Evolutionary conservation across 805 yeast species (phyloP).

Genomic region (Candida succiphila): DNA sequence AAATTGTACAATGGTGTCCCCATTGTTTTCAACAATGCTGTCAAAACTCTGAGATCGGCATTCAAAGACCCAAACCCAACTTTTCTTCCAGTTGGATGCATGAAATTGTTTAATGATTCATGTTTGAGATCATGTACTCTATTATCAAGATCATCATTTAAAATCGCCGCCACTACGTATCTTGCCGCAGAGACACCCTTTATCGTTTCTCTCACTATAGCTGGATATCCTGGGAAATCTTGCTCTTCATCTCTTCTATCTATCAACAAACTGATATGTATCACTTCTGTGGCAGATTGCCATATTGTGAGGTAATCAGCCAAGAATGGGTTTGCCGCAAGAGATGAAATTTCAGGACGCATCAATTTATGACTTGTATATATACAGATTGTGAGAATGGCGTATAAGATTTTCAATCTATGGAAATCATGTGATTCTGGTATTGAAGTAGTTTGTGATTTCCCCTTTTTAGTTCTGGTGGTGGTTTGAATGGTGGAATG

Average conservation of each 20-base stretch:
- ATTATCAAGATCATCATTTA: conserved; percentile 36
- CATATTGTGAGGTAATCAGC: conserved; percentile 48
- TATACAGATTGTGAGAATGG: conserved; percentile 31
- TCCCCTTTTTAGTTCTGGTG: too few relatives aligned
- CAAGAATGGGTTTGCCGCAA: conserved; percentile 52
- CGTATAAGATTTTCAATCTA: conserved; percentile 34
- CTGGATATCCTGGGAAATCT: conserved; percentile 29
- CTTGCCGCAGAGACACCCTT: conserved; percentile 60
- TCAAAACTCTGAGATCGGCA: conserved; percentile 48
- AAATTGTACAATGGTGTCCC: conserved; percentile 39
- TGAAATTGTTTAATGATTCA: conserved; percentile 47
- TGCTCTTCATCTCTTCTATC: conserved; percentile 40
- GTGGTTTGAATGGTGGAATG: too few relatives aligned
- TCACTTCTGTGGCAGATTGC: conserved; percentile 54
- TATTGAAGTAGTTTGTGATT: too few relatives aligned
- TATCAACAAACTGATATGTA: conserved; percentile 50
- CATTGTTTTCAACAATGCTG: conserved; percentile 42
- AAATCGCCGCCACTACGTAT: conserved; percentile 46
- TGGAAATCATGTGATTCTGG: conserved; percentile 23
- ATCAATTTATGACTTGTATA: conserved; percentile 35
- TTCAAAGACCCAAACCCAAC: conserved; percentile 48
- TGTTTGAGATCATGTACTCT: conserved; percentile 47
- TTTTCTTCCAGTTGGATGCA: conserved; percentile 60
- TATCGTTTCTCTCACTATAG: conserved; percentile 35
- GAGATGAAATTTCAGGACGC: conserved; percentile 20